Evolutionary conservation across 345 rosid genomes (phyloP).

Genomic region (Kernera saxatilis): DNA sequence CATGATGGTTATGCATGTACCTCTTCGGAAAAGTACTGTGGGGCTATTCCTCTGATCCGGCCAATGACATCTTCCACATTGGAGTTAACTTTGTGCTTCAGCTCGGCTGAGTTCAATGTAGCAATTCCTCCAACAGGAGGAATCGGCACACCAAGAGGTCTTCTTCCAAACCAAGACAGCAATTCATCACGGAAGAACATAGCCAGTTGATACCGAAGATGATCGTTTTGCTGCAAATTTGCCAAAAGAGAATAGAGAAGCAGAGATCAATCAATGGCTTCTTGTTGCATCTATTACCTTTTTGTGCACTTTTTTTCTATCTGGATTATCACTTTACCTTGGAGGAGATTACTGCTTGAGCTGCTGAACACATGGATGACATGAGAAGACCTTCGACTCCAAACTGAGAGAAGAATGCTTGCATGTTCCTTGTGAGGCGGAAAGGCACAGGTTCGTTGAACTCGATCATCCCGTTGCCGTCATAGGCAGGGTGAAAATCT

Average conservation of each 20-base stretch:
- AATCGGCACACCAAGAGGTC: slow-evolving; percentile 70
- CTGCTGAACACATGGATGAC: slow-evolving; percentile 90
- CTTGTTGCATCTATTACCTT: not conserved
- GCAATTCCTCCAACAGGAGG: slow-evolving; percentile 57
- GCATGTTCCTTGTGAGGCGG: slow-evolving; percentile 98
- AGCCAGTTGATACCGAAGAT: slow-evolving; percentile 89
- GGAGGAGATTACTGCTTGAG: slow-evolving; percentile 87
- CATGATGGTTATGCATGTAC: slow-evolving; percentile 32
- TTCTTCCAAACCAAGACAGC: slow-evolving; percentile 92
- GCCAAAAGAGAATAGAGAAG: not conserved
- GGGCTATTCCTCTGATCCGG: slow-evolving; percentile 75
- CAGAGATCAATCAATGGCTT: slow-evolving; percentile 1
- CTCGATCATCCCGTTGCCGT: slow-evolving; percentile 82
- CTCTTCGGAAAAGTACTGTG: slow-evolving; percentile 81
- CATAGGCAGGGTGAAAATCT: slow-evolving; percentile 98
- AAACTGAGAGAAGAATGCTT: slow-evolving; percentile 87
- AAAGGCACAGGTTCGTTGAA: slow-evolving; percentile 93
- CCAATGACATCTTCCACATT: slow-evolving; percentile 72
- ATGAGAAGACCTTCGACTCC: slow-evolving; percentile 96
- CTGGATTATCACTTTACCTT: slow-evolving; percentile 41
- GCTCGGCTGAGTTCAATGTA: slow-evolving; percentile 63
- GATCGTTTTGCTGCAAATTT: slow-evolving; percentile 69
- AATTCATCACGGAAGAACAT: slow-evolving; percentile 99
- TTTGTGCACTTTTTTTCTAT: too few relatives aligned
- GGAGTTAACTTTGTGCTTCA: slow-evolving; percentile 65